Conservation (phyloP, 805 yeast genomes). For the Pichia kluyveri region DNA sequence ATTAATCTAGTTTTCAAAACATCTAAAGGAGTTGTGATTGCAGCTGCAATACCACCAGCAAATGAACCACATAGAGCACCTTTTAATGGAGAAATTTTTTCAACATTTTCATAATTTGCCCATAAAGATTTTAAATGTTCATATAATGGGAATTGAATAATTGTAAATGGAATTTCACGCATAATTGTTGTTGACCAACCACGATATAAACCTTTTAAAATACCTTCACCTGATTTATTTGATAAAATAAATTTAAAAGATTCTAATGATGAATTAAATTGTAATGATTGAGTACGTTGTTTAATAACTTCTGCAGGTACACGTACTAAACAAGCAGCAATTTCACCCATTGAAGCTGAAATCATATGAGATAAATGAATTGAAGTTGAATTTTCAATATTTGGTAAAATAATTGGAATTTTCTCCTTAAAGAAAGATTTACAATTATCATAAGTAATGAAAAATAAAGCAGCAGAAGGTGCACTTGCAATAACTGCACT, state of each 20-base stretch:
- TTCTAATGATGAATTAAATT: conserved; percentile 47
- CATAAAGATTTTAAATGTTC: conserved; percentile 66
- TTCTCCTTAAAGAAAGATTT: conserved; percentile 31
- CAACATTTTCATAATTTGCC: conserved; percentile 33
- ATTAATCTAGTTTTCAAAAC: conserved; percentile 78
- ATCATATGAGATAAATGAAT: conserved; percentile 65
- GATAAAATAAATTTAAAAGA: conserved; percentile 55
- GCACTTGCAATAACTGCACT: conserved; percentile 93
- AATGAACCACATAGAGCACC: conserved; percentile 81
- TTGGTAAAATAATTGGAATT: conserved; percentile 15
- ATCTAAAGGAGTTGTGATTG: conserved; percentile 72
- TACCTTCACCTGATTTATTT: conserved; percentile 71
- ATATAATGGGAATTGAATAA: conserved; percentile 91
- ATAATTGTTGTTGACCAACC: conserved; percentile 91
- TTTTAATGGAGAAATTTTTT: conserved; percentile 49
- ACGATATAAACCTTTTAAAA: conserved; percentile 69
- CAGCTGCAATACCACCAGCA: conserved; percentile 80
- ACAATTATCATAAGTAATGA: conserved; percentile 74
- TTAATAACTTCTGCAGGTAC: conserved; percentile 97
- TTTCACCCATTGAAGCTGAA: conserved; percentile 83
- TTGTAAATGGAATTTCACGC: conserved; percentile 94
- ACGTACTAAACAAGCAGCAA: conserved; percentile 86
- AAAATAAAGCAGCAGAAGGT: conserved; percentile 73
- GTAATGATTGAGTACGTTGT: conserved; percentile 82
- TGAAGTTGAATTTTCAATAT: conserved; percentile 15